Evolutionary conservation across 192 early-diverging fungal genomes (phyloP), one percentile per base, ranked within the genome.

Genomic region (Linnemannia zychae): DNA sequence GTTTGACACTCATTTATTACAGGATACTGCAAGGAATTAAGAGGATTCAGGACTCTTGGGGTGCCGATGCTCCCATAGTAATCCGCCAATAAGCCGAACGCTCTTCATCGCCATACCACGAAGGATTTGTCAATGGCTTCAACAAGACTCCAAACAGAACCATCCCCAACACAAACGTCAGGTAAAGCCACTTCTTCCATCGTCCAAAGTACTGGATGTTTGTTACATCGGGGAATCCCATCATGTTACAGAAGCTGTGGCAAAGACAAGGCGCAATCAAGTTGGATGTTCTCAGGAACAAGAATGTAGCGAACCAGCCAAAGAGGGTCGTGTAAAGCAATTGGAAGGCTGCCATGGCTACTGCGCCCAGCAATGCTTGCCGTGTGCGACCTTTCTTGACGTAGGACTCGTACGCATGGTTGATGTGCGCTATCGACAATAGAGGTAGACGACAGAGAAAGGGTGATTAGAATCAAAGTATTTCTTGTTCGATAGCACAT

Each of bases 251-350:
- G 65, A 97, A 93, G 40, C 88, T 77, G 78, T 97, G 96, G 22
- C 87, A 86, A 7, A 92, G 47, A 34, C 94, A 88, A 16, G 92
- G 88, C 1, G 89, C 80, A 46, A 87, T 46, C 12, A 95, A 28
- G 67, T 78, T 88, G 6, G 92, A 90, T 79, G 93, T 94, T 67
- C 93, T 88, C 12, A 95, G 33, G 60, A 95, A 90, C 38, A 94
- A 34, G 74, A 89, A 96, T 4, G 91, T 91, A 17, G 92, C 92
- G 88, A 92, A 95, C 94, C 94, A 96, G 20, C 96, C 96, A 88
- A 96, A 97, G 7, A 96, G 24, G 1, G 91, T 94, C 2, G 95
- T 97, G 79, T 95, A 97, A 0, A 65, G 40, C 33, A 96, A 91
- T 74, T 96, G 95, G 46, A 95, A 93, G 9, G 63, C 24, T 1